Evolutionary conservation across 176 grass and related monocot species (phyloP).

Genomic region (Zoysia pacifica): DNA sequence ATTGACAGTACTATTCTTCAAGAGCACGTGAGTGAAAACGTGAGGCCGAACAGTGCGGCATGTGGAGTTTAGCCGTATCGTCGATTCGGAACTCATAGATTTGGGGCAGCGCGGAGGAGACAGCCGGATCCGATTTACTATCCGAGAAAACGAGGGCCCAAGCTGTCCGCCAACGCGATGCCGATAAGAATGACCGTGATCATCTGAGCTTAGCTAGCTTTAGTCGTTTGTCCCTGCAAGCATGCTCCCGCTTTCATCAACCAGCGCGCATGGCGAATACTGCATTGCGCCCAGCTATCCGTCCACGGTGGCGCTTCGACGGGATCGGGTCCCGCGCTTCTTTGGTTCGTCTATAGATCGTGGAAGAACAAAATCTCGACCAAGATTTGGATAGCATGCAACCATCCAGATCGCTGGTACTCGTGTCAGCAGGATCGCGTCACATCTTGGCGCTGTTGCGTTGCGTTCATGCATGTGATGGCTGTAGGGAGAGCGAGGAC

Average conservation of each 20-base stretch:
- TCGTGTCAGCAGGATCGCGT: not conserved
- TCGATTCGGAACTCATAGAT: not conserved
- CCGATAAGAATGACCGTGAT: not conserved
- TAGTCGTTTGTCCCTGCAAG: not conserved
- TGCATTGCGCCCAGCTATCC: too few relatives aligned
- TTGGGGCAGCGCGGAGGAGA: not conserved
- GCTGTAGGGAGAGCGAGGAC: not conserved
- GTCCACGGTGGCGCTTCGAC: too few relatives aligned
- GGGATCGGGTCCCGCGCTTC: too few relatives aligned
- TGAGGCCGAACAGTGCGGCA: not conserved
- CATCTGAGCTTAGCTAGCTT: not conserved
- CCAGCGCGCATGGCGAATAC: too few relatives aligned
- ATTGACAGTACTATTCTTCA: too few relatives aligned
- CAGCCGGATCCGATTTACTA: not conserved
- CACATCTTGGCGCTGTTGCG: not conserved
- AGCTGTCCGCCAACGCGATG: not conserved
- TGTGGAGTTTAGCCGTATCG: not conserved
- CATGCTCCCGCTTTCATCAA: too few relatives aligned
- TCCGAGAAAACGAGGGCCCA: not conserved
- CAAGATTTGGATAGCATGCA: not conserved
- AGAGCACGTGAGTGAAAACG: not conserved
- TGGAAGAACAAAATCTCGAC: not conserved
- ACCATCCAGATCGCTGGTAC: not conserved
- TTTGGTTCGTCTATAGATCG: too few relatives aligned
- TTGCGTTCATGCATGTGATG: not conserved